Conservation (phyloP, 306 rosid genomes). For the Ormosia semicastrata region DNA sequence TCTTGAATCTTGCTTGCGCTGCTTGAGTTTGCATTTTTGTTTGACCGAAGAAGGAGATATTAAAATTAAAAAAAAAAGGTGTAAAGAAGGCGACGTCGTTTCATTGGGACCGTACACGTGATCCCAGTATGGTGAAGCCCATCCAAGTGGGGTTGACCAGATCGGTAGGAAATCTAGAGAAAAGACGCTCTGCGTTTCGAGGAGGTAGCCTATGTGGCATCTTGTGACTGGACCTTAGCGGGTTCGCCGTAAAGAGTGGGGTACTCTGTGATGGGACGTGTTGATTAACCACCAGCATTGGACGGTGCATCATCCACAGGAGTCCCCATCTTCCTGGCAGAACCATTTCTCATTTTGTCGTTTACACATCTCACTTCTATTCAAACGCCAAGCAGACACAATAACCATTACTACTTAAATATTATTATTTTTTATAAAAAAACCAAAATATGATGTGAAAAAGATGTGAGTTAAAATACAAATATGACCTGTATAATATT, state of each 20-base stretch:
- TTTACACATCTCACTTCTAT: no score
- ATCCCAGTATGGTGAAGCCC: not conserved
- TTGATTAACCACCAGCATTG: not conserved
- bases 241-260: not conserved
- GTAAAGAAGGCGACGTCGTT: not conserved
- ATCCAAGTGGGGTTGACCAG: not conserved
- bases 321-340: not conserved
- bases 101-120: conserved; percentile 41
- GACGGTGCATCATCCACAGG: not conserved
- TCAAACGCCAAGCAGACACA: no score
- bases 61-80: not conserved
- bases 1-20: not conserved
- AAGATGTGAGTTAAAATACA: not conserved
- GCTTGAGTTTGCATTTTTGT: conserved; percentile 16
- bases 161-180: conserved; percentile 19
- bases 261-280: not conserved
- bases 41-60: not conserved
- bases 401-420: no score
- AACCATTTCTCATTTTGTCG: not conserved
- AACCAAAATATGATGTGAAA: not conserved
- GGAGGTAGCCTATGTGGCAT: not conserved
- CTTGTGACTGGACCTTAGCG: not conserved
- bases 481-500: not conserved
- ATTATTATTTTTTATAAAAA: no score
- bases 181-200: conserved; percentile 10